Evolutionary conservation across 2,329 filamentous ascomycete species (phyloP).

Genomic region (Curvularia sp.): DNA sequence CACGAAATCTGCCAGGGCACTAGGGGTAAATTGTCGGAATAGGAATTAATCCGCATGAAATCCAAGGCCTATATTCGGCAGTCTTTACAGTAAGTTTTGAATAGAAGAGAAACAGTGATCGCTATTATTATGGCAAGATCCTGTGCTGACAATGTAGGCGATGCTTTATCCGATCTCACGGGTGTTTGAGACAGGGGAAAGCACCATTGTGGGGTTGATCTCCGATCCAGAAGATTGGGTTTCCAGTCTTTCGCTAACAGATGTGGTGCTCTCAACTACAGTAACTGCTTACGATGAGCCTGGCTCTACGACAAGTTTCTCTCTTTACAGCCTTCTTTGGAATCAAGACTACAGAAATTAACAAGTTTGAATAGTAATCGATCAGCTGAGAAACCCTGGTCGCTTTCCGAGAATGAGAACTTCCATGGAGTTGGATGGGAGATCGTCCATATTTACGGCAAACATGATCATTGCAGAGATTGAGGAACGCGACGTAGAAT

Average conservation of each 20-base stretch:
- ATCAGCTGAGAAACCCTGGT: not conserved
- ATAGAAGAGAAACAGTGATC: not conserved
- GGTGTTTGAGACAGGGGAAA: not conserved
- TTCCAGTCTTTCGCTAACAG: not conserved
- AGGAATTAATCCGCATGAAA: not conserved
- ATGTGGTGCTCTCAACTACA: not conserved
- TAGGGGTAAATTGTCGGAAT: not conserved
- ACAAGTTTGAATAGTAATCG: not conserved
- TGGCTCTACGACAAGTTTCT: not conserved
- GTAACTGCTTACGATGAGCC: not conserved
- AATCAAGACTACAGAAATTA: not conserved
- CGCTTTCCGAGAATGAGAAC: not conserved
- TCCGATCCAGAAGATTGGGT: not conserved
- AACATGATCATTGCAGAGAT: not conserved
- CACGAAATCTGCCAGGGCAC: not conserved
- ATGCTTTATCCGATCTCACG: not conserved
- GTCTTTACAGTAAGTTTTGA: constrained; percentile 1
- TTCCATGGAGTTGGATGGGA: not conserved
- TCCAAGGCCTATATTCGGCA: not conserved
- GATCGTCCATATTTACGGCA: not conserved
- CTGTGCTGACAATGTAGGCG: not conserved
- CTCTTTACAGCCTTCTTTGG: not conserved
- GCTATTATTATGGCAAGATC: not conserved
- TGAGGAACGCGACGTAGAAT: not conserved
- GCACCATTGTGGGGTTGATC: not conserved